Percentiles rank a stretch among this genome's conserved stretches.
Conservation (phyloP, 352 stramenopile genomes). For the Lagenidium sp. region DNA sequence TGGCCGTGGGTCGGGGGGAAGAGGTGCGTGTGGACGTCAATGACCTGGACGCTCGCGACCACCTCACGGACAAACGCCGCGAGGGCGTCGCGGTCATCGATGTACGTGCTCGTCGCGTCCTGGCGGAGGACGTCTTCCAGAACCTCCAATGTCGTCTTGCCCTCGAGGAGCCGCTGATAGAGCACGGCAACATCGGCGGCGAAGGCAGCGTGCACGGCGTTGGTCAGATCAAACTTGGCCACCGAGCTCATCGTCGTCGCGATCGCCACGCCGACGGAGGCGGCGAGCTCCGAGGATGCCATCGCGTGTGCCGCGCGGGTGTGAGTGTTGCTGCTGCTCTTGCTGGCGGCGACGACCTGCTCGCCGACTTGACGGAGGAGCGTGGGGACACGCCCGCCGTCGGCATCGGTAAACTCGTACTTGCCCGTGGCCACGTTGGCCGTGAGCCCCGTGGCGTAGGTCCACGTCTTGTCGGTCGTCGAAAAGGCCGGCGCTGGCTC, state of each 20-base stretch:
- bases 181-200: conserved; percentile 34
- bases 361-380: conserved; percentile 15
- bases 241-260: conserved; percentile 25
- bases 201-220: conserved; percentile 28
- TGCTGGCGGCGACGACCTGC: conserved; percentile 18
- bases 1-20: conserved; percentile 86
- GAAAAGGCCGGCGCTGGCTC: conserved; percentile 18
- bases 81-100: conserved; percentile 16
- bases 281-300: conserved; percentile 18
- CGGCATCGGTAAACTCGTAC: conserved; percentile 48
- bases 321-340: conserved; percentile 28
- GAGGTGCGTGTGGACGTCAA: conserved; percentile 92
- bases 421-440: conserved; percentile 29
- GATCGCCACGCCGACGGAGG: conserved; percentile 22
- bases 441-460: conserved; percentile 28
- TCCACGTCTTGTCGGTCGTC: conserved; percentile 28
- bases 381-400: conserved; percentile 12
- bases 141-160: conserved; percentile 23
- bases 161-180: conserved; percentile 41
- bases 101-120: conserved; percentile 27
- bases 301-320: conserved; percentile 17
- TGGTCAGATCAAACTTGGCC: conserved; percentile 27
- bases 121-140: conserved; percentile 28
- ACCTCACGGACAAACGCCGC: conserved; percentile 26
- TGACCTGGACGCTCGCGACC: conserved; percentile 22